Percentiles rank a stretch among this genome's conserved stretches.
Evolutionary conservation across 1,284 basidiomycete species (phyloP).

Genomic region (Melampsora larici-populina): DNA sequence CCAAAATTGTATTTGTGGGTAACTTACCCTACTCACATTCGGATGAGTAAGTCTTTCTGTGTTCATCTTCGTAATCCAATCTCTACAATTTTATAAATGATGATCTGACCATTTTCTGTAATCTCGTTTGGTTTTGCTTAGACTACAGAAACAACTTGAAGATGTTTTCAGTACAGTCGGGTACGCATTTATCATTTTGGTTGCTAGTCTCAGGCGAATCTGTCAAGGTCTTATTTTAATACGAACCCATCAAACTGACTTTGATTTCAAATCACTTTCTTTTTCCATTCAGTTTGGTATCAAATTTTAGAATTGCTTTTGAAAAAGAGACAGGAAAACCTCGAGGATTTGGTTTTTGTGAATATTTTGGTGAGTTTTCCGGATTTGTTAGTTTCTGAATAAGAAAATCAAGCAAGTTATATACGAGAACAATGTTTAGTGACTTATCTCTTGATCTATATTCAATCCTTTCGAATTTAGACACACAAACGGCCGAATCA

Average conservation of each 20-base stretch:
- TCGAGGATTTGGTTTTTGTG: slow-evolving; percentile 42
- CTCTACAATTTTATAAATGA: neutral
- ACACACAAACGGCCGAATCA: slow-evolving; percentile 82
- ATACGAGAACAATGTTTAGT: slow-evolving; percentile 5
- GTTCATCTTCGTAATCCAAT: neutral
- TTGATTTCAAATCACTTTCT: no score
- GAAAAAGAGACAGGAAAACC: slow-evolving; percentile 38
- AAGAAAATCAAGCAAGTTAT: neutral
- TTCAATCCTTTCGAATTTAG: slow-evolving; percentile 57
- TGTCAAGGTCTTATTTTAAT: no score
- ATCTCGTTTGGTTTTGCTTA: neutral
- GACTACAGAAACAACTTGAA: slow-evolving; percentile 37
- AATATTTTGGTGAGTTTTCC: slow-evolving; percentile 37
- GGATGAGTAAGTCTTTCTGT: slow-evolving; percentile 20
- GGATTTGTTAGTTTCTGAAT: neutral
- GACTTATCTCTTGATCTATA: neutral
- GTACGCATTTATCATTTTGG: slow-evolving; percentile 19
- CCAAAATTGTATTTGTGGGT: slow-evolving; percentile 41
- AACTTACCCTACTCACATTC: slow-evolving; percentile 42
- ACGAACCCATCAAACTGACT: no score
- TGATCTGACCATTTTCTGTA: neutral
- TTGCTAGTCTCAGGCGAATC: no score
- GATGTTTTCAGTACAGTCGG: slow-evolving; percentile 37
- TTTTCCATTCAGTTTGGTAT: slow-evolving; percentile 18
- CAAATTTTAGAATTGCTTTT: slow-evolving; percentile 40